A percentile compares a stretch with the other conserved stretches of the same genome.
These are phyloP conservation scores for Bruguiera gymnorhiza DNA, from an alignment of 345 rosid genomes.

Conservation along the genomic window DNA sequence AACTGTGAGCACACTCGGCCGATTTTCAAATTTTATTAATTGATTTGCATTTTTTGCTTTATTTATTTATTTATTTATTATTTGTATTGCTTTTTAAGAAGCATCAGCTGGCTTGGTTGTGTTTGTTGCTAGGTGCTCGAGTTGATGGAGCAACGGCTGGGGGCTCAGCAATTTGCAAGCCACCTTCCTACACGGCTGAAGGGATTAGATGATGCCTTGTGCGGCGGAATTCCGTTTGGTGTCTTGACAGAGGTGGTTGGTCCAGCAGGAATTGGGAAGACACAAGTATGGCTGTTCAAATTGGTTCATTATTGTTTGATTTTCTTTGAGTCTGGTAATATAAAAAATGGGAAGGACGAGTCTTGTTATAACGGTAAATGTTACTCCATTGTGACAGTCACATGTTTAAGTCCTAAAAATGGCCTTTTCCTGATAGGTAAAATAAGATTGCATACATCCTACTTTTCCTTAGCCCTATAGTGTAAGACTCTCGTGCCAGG, in stretches of 20 bases:
- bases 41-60: neutral
- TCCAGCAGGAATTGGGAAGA: slow-evolving; percentile 87
- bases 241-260: slow-evolving; percentile 84
- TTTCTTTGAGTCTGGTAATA: neutral
- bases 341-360: too few relatives aligned
- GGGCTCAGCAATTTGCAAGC: slow-evolving; percentile 48
- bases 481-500: too few relatives aligned
- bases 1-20: slow-evolving; percentile 37
- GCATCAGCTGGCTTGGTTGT: slow-evolving; percentile 6
- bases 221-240: slow-evolving; percentile 83
- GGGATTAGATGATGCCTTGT: slow-evolving; percentile 67
- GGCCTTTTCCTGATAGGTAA: too few relatives aligned
- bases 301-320: neutral
- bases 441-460: too few relatives aligned
- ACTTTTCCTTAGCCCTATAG: too few relatives aligned
- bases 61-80: neutral
- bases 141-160: slow-evolving; percentile 47
- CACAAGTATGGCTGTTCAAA: slow-evolving; percentile 42
- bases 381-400: too few relatives aligned
- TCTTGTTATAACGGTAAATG: too few relatives aligned
- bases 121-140: slow-evolving; percentile 36
- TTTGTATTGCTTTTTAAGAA: neutral
- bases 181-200: slow-evolving; percentile 71
- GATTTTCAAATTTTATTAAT: neutral
- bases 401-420: too few relatives aligned